Base-by-base conservation (phyloP, 805 yeast species). In the Candida rishiriensis region DNA sequence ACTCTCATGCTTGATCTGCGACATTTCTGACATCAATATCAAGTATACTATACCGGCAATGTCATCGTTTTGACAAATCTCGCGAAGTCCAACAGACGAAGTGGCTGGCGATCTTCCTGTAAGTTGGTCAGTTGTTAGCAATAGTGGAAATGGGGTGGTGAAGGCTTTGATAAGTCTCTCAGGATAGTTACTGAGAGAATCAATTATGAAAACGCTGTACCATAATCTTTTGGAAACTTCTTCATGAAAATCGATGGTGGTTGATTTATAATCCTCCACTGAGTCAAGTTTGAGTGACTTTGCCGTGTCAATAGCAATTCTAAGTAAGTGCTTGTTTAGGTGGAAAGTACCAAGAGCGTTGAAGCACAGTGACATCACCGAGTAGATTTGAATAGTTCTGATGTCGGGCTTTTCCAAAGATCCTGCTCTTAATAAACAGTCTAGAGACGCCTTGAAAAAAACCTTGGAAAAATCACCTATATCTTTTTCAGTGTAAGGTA, bases 291-390 rank as follows among this genome's bases (percentile, higher is more conserved):
- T 48, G 30, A 57, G 34, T 9, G 51, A 40, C 29, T 36, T 43
- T 3, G 57, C 51, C 11, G 56, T 49, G 17, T 52, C 59, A 6
- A 57, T 42, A 15, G 54, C 51, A 9, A 51, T 43, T 34, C 46
- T 33, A 10, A 57, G 39, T 2, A 57, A 44, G 26, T 50, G 51
- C 29, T 44, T 50, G 38, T 55, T 57, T 31, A 56, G 35, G 28
- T 54, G 54, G 9, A 47, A 52, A 35, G 52, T 56, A 10, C 61
- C 61, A 14, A 57, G 40, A 1, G 58, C 53, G 38, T 57, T 57
- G 16, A 56, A 42, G 29, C 57, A 54, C 42, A 52, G 50, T 2
- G 61, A 49, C 47, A 56, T 45, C 17, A 56, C 54, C 9, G 53
- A 46, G 40, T 51, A 57, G 5, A 57, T 44, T 35, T 57, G 60